A percentile compares a stretch with the other conserved stretches of the same genome.
Evolutionary conservation across 352 stramenopile species (phyloP).

Genomic region (Globisporangium nunn): DNA sequence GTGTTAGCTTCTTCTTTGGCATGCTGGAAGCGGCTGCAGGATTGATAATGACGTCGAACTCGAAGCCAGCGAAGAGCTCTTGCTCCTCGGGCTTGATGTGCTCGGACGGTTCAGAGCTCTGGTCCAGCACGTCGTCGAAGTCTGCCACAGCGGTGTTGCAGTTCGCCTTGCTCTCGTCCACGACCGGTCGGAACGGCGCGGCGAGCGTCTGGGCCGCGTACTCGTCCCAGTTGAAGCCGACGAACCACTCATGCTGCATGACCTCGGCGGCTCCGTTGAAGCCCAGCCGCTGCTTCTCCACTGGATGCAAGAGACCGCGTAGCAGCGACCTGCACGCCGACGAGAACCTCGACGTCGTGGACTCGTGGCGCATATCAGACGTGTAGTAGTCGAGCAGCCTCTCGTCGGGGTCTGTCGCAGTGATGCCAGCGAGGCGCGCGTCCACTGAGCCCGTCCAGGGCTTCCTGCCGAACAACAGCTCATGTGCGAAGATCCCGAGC

Average conservation of each 20-base stretch:
- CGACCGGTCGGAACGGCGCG: conserved; percentile 38
- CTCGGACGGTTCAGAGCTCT: conserved; percentile 20
- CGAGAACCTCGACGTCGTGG: conserved; percentile 18
- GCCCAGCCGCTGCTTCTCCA: conserved; percentile 36
- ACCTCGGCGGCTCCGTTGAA: conserved; percentile 27
- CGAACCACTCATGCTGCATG: conserved; percentile 50
- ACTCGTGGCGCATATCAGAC: conserved; percentile 29
- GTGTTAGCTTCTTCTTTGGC: not conserved
- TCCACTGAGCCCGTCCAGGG: conserved; percentile 33
- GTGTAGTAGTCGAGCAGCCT: conserved; percentile 38
- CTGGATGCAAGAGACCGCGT: conserved; percentile 39
- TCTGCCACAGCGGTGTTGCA: conserved; percentile 54
- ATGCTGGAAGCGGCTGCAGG: not conserved
- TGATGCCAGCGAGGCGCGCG: conserved; percentile 25
- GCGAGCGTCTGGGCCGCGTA: conserved; percentile 28
- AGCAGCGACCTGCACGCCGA: conserved; percentile 34
- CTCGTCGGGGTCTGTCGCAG: conserved; percentile 20
- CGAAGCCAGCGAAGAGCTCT: conserved; percentile 41
- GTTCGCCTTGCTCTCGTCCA: conserved; percentile 56
- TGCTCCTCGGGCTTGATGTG: conserved; percentile 41
- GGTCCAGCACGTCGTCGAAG: conserved; percentile 56
- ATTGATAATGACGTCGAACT: conserved; percentile 38
- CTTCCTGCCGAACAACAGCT: conserved; percentile 39
- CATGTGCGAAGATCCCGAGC: conserved; percentile 46
- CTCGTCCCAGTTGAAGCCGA: conserved; percentile 44